Percentiles rank a stretch among this genome's conserved stretches.
Evolutionary conservation across 805 yeast species (phyloP).

Genomic region (Candida oleophila): DNA sequence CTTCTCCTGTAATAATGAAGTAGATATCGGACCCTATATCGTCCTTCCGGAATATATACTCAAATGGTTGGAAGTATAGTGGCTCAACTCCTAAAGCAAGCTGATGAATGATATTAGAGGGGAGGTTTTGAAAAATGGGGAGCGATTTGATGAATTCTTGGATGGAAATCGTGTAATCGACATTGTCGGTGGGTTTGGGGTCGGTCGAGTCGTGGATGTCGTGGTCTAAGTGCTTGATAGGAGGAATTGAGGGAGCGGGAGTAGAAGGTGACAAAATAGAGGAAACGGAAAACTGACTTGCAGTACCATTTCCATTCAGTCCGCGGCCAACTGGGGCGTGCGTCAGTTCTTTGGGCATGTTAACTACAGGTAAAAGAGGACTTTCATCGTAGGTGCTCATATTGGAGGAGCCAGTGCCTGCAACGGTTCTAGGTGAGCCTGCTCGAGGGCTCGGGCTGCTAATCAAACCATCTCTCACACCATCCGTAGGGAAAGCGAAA

Average conservation of each 20-base stretch:
- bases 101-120: slow-evolving; percentile 59
- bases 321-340: background rate
- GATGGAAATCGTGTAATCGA: slow-evolving; percentile 55
- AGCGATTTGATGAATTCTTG: slow-evolving; percentile 57
- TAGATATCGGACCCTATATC: slow-evolving; percentile 63
- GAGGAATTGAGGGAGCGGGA: slow-evolving; percentile 18
- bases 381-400: background rate
- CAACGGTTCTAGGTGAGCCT: background rate
- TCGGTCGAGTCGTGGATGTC: slow-evolving; percentile 7
- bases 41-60: slow-evolving; percentile 59
- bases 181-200: slow-evolving; percentile 23
- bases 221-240: slow-evolving; percentile 7
- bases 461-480: background rate
- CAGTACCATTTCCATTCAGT: background rate
- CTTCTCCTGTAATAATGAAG: slow-evolving; percentile 67
- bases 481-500: background rate
- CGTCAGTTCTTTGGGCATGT: background rate
- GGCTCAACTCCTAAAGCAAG: slow-evolving; percentile 66
- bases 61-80: slow-evolving; percentile 50
- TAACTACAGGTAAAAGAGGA: background rate
- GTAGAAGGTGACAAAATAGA: slow-evolving; percentile 12
- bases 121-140: slow-evolving; percentile 58
- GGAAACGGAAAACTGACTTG: background rate
- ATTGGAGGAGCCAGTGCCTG: background rate
- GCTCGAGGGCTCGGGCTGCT: background rate